phyloP scores from a whole-genome alignment of 2,329 filamentous ascomycete species.

The Colletotrichum salicis region DNA sequence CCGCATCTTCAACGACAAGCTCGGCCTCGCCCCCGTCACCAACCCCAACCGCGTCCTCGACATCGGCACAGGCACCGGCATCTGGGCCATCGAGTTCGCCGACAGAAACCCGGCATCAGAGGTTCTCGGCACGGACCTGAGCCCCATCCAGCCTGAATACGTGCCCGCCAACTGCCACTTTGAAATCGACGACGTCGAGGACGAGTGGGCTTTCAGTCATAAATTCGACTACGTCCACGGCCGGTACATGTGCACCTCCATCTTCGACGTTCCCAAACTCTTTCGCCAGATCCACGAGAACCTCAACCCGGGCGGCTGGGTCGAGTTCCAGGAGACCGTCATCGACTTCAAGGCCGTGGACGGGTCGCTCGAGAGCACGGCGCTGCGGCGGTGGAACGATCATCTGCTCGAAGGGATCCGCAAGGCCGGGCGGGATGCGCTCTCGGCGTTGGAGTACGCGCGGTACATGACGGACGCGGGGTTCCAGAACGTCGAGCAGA shows the following conservation, averaged over 20 bases:
- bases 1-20: constrained; percentile 22
- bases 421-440: constrained; percentile 51
- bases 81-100: constrained; percentile 52
- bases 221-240: constrained; percentile 30
- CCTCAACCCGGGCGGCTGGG: constrained; percentile 48
- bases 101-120: constrained; percentile 47
- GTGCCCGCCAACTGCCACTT: constrained; percentile 52
- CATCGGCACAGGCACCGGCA: constrained; percentile 43
- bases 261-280: constrained; percentile 47
- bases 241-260: constrained; percentile 45
- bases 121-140: constrained; percentile 51
- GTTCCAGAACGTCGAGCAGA: constrained; percentile 46
- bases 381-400: constrained; percentile 46
- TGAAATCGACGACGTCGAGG: constrained; percentile 50
- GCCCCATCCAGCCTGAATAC: constrained; percentile 52
- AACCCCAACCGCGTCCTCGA: constrained; percentile 37
- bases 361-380: constrained; percentile 47
- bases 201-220: constrained; percentile 38
- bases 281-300: constrained; percentile 51
- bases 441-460: constrained; percentile 47
- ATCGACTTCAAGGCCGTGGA: constrained; percentile 74
- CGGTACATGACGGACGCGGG: constrained; percentile 50
- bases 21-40: constrained; percentile 17
- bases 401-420: constrained; percentile 48
- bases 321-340: constrained; percentile 69